Evolutionary conservation across 352 stramenopile genomes (phyloP).

Genomic region (Globisporangium nagaii): DNA sequence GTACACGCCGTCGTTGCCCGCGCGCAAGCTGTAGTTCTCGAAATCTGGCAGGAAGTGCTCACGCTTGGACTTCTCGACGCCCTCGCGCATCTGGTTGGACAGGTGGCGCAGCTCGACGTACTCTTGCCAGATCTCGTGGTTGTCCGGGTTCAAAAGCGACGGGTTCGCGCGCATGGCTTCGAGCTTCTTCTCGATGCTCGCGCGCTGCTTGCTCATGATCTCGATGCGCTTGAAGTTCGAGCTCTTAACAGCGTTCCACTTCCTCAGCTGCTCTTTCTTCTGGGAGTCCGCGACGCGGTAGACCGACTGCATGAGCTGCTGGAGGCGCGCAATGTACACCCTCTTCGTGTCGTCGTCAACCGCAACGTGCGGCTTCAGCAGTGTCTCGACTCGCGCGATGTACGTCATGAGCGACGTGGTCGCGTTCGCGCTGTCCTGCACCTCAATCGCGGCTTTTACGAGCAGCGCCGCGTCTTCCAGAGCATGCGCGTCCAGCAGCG

Average conservation of each 20-base stretch:
- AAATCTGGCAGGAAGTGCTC: constrained; percentile 59
- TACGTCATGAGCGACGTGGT: constrained; percentile 38
- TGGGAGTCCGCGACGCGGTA: constrained; percentile 37
- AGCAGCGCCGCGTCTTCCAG: constrained; percentile 43
- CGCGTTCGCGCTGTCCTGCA: constrained; percentile 31
- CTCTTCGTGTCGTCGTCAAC: constrained; percentile 5
- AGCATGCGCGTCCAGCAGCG: constrained; percentile 22
- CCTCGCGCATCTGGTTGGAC: constrained; percentile 45
- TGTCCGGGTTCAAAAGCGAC: constrained; percentile 38
- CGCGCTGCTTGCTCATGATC: constrained; percentile 49
- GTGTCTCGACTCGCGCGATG: constrained; percentile 44
- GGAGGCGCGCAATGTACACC: constrained; percentile 30
- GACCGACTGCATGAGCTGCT: constrained; percentile 46
- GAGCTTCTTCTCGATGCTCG: constrained; percentile 52
- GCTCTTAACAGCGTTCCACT: constrained; percentile 51
- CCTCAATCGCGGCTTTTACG: constrained; percentile 47
- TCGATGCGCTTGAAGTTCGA: constrained; percentile 64
- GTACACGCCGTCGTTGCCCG: constrained; percentile 67
- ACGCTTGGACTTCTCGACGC: constrained; percentile 63
- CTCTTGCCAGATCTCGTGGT: constrained; percentile 47
- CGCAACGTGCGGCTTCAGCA: constrained; percentile 15
- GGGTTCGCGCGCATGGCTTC: constrained; percentile 45
- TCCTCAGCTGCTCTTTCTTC: constrained; percentile 36
- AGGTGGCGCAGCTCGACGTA: constrained; percentile 68
- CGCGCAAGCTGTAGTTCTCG: constrained; percentile 55